Evolutionary conservation across 2,329 filamentous ascomycete species (phyloP), one percentile per base, ranked within the genome.

Genomic region (Macrophomina pseudophaseolina): DNA sequence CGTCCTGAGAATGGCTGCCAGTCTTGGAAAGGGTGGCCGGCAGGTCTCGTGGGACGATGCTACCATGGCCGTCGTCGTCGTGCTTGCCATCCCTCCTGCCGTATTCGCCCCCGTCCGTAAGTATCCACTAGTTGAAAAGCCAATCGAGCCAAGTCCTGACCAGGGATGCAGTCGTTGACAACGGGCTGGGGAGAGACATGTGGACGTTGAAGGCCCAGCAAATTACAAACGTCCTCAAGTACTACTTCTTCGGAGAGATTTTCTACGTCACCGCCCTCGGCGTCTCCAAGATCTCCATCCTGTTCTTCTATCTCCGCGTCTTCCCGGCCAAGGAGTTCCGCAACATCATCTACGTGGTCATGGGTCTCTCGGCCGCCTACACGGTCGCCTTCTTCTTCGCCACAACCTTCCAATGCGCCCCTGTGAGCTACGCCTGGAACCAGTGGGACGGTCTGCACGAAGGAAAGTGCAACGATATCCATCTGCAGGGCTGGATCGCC

Each of bases 131-230:
- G 28, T 12, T 23, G 23, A 23, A 3, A 9, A 35, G 8, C 12
- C 32, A 2, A 9, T 1, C 4, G 6, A 23, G 28, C 2, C 6
- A 1, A 35, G 5, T 30, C 11, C 58, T 40, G 75, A 77, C 8
- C 0, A 70, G 75, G 42, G 3, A 71, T 70, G 9, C 46, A 63
- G 59, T 66, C 14, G 53, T 56, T 0, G 68, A 72, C 18, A 77
- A 79, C 60, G 85, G 84, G 0, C 72, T 86, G 8, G 83, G 84
- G 4, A 78, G 73, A n/a, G 84, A 87, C 62, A 78, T 86, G 28
- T 86, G 84, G 84, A 84, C 82, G 0, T 66, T 86, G 16, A 68
- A 74, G 0, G 69, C 74, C 0, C 68, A 75, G 0, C 72, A 79
- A 32, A 79, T 87, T 51, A 82, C 79, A 23, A 72, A 72, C 1